These are phyloP conservation scores for Fusarium sublunatum DNA, from an alignment of 2,329 filamentous ascomycete genomes.

Conservation along the genomic window DNA sequence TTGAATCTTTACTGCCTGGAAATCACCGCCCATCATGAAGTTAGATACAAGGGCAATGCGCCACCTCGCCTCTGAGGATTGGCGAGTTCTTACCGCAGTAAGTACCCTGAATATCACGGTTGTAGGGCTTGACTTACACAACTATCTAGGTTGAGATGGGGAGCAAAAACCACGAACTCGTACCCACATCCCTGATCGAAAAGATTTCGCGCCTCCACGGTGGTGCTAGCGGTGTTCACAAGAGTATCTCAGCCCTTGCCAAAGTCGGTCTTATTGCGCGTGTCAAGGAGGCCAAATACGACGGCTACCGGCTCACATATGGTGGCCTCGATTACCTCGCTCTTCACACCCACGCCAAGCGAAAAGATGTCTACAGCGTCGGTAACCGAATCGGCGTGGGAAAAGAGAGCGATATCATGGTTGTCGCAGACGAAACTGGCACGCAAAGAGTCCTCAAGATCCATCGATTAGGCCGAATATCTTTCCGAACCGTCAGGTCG, in stretches of 20 bases:
- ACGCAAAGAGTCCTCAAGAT: constrained; percentile 91
- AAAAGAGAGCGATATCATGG: constrained; percentile 97
- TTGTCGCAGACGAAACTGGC: constrained; percentile 84
- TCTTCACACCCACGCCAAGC: constrained; percentile 85
- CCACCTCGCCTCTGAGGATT: constrained; percentile 92
- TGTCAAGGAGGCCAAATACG: constrained; percentile 96
- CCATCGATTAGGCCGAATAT: constrained; percentile 93
- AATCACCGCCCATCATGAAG: constrained; percentile 74
- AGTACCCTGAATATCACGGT: constrained; percentile 51
- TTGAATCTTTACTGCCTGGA: background rate
- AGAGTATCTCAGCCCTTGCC: constrained; percentile 87
- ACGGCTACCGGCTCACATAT: constrained; percentile 96
- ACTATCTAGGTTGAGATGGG: constrained; percentile 83
- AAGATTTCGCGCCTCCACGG: constrained; percentile 84
- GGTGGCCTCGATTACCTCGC: constrained; percentile 98
- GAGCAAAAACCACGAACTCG: constrained; percentile 96
- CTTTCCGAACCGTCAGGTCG: constrained; percentile 94
- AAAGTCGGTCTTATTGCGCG: constrained; percentile 92
- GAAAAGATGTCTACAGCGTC: constrained; percentile 86
- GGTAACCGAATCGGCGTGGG: constrained; percentile 95
- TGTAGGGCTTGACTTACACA: constrained; percentile 50
- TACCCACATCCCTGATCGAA: constrained; percentile 89
- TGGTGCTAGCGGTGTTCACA: constrained; percentile 82
- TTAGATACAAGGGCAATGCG: constrained; percentile 94
- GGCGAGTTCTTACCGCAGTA: constrained; percentile 93